These are phyloP conservation scores for Trichoderma pleuroti DNA, from an alignment of 2,329 filamentous ascomycete genomes.

Conservation along the genomic window DNA sequence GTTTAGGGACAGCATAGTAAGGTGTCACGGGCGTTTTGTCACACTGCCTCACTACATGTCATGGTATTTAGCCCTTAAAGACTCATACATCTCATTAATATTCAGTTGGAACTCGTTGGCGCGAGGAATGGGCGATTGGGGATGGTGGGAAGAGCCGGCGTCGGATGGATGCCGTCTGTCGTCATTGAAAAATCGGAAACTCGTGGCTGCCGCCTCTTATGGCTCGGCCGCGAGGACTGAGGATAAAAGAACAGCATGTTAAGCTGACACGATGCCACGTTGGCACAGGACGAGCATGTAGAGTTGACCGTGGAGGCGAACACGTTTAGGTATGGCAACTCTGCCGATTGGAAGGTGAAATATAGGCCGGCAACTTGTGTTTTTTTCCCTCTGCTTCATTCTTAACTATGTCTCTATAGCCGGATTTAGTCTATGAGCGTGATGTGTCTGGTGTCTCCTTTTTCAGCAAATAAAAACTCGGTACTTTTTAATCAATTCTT, in stretches of 20 bases:
- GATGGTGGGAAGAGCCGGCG: background rate
- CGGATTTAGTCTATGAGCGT: conserved; percentile 16
- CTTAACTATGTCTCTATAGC: conserved; percentile 14
- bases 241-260: conserved; percentile 10
- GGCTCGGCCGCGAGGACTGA: background rate
- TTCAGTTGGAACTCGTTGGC: conserved; percentile 17
- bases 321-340: conserved; percentile 11
- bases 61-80: conserved; percentile 34
- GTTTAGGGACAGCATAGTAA: conserved; percentile 57
- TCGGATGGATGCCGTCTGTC: background rate
- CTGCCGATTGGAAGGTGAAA: conserved; percentile 3
- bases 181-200: background rate
- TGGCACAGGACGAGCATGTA: conserved; percentile 10
- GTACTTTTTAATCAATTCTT: background rate
- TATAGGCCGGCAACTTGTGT: conserved; percentile 21
- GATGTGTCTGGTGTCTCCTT: conserved; percentile 3
- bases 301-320: conserved; percentile 5
- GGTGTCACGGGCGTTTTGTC: conserved; percentile 53
- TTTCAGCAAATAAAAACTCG: conserved; percentile 13
- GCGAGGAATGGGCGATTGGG: background rate
- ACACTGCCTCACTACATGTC: conserved; percentile 37
- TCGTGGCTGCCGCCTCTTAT: background rate
- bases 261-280: conserved; percentile 16
- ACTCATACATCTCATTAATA: conserved; percentile 40
- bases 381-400: conserved; percentile 22